Evolutionary conservation across 139 green algal genomes (phyloP).

Genomic region (Nannochloris sp.): DNA sequence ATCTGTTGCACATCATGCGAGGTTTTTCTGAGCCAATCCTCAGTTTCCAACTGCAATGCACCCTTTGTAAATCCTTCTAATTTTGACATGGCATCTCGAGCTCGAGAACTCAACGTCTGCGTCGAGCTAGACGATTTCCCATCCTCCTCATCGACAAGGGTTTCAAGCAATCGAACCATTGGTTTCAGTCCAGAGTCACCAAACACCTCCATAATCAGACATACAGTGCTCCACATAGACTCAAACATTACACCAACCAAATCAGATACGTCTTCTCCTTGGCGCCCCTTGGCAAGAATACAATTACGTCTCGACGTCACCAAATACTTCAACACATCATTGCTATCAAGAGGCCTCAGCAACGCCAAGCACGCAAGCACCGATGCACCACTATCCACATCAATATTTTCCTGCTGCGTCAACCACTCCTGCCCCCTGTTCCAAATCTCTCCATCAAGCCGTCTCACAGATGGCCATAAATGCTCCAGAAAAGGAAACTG

Average conservation of each 20-base stretch:
- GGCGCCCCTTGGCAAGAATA: slow-evolving; percentile 25
- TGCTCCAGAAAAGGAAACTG: slow-evolving; percentile 83
- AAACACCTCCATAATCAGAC: no score
- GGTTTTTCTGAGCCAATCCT: background rate
- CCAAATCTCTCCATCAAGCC: slow-evolving; percentile 68
- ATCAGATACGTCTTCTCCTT: background rate
- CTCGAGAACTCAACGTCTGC: background rate
- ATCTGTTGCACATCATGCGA: background rate
- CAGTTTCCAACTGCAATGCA: background rate
- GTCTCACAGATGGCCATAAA: slow-evolving; percentile 80
- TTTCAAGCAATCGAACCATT: no score
- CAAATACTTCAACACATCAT: slow-evolving; percentile 38
- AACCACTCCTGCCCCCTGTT: slow-evolving; percentile 33
- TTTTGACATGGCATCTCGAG: background rate
- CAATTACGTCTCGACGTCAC: slow-evolving; percentile 29
- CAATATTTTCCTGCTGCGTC: slow-evolving; percentile 4
- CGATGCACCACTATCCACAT: background rate
- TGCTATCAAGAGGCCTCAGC: slow-evolving; percentile 23
- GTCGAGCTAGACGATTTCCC: background rate
- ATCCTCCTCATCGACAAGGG: no score
- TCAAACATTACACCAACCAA: no score
- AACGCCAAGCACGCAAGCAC: slow-evolving; percentile 17
- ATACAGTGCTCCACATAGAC: no score
- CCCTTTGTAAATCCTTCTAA: background rate
- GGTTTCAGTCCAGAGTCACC: no score